These are phyloP conservation scores for Cadophora luteo-olivacea DNA, from an alignment of 2,329 filamentous ascomycete genomes.

Conservation along the genomic window DNA sequence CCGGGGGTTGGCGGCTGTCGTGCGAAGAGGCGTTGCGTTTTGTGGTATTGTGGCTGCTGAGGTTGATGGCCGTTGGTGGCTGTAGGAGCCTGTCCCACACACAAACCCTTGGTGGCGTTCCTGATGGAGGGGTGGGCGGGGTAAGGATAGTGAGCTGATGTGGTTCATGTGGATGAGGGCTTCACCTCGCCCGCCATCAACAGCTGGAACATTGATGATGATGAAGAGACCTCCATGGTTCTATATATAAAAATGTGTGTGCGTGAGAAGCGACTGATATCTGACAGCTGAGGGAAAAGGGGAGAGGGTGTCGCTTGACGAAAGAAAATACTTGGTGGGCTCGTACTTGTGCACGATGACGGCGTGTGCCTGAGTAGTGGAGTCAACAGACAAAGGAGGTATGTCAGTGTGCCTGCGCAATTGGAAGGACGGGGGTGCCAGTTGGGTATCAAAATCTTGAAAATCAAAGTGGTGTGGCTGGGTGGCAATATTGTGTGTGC, in stretches of 20 bases:
- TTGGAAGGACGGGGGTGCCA: neutral
- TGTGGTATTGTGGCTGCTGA: conserved; percentile 11
- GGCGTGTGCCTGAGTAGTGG: conserved; percentile 13
- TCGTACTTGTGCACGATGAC: conserved; percentile 14
- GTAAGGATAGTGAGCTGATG: neutral
- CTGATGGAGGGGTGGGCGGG: conserved; percentile 12
- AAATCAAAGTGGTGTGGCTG: conserved; percentile 8
- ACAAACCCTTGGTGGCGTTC: neutral
- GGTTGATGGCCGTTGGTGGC: neutral
- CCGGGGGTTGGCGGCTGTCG: conserved; percentile 8
- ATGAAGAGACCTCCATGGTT: neutral
- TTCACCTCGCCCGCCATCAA: neutral
- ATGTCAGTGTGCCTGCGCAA: conserved; percentile 8
- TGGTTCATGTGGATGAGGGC: conserved; percentile 1
- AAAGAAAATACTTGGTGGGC: conserved; percentile 1
- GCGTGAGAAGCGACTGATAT: conserved; percentile 6
- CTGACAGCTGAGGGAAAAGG: neutral
- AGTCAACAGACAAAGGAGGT: neutral
- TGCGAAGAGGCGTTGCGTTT: conserved; percentile 12
- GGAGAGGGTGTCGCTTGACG: neutral
- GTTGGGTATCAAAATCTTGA: conserved; percentile 5
- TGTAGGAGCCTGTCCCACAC: too few species aligned
- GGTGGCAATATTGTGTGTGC: conserved; percentile 1
- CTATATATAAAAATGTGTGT: conserved; percentile 6
- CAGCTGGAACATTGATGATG: neutral